Conservation (phyloP, 768 basidiomycete genomes). For the Phlebiopsis gigantea region DNA sequence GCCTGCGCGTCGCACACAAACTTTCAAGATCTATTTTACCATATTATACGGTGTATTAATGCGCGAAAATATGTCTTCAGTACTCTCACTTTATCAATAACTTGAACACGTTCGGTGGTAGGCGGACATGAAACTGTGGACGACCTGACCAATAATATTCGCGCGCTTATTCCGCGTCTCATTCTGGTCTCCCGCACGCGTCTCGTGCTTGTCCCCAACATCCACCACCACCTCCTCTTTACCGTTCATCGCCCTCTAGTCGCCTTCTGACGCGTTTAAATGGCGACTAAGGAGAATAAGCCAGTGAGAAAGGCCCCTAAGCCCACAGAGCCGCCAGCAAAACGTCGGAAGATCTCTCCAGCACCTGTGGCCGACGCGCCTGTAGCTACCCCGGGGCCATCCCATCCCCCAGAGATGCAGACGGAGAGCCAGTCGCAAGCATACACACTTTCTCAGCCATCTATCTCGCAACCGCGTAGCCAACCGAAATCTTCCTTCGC, state of each 20-base stretch:
- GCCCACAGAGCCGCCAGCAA: background rate
- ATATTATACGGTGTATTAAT: too few species aligned
- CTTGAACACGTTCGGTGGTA: background rate
- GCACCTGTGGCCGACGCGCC: background rate
- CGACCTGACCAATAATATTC: background rate
- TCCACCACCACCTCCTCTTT: background rate
- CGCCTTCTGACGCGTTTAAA: slow-evolving; percentile 1
- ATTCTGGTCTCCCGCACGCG: slow-evolving; percentile 1
- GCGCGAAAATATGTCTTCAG: too few species aligned
- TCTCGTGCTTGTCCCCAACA: background rate
- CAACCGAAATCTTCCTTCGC: slow-evolving; percentile 29
- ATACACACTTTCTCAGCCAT: background rate
- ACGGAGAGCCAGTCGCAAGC: background rate
- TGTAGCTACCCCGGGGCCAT: background rate
- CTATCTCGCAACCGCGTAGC: background rate
- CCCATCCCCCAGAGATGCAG: background rate
- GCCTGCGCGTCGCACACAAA: too few species aligned
- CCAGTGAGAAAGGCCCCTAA: background rate
- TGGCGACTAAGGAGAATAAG: slow-evolving; percentile 1
- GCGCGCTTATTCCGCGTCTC: background rate
- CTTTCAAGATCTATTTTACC: too few species aligned
- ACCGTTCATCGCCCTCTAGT: background rate
- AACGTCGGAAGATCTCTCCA: slow-evolving; percentile 1
- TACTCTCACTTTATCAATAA: too few species aligned
- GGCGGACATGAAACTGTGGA: background rate